Evolutionary conservation across 2,329 filamentous ascomycete species (phyloP), one percentile per base, ranked within the genome.

Genomic region (Teratosphaeria pseudoeucalypti): DNA sequence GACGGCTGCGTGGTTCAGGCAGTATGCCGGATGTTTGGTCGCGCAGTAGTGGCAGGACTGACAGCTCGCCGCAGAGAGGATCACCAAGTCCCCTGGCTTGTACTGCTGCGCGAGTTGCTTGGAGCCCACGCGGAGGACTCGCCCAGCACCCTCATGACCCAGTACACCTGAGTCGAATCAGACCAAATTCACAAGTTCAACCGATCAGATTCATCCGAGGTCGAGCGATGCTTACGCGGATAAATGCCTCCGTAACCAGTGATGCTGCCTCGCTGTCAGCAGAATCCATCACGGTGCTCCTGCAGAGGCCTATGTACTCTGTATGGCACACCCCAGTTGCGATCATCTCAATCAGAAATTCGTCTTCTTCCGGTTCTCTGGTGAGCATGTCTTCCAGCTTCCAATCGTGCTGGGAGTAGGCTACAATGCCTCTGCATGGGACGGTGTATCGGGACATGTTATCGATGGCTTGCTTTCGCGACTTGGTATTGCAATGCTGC

Each of bases 81-180:
- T 55, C 3, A 69, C 64, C 29, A 65, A 63, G 53, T 67, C 64
- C 26, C 67, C 66, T 19, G 62, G 57, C 55, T 60, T 58, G 29
- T 60, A 47, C 26, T 47, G 27, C 34, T 66, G 63, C 12, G 32
- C 64, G 16, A 26, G 9, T 6, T 53, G 69, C 37, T 43, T 43
- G 1, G 68, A 66, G 1, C 77, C 77, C 29, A 77, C 65, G 34
- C 71, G 66, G 58, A 73, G 71, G 16, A 82, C 77, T 47, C 78
- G 74, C 1, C 34, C 55, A 49, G 34, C 37, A 27, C 55, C 34
- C 29, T 47, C 55, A 26, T 58, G 57, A 55, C 57, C 57, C 4
- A 34, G n/a, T 16, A 58, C 34, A 19, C 37, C 37, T 43, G 16
- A 3, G 37, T 2, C 11, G 12, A 6, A 12, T 43, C 37, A 43